These are phyloP conservation scores for Isoetes taiwanensis DNA, from an alignment of 75 land plant genomes.

Conservation along the genomic window DNA sequence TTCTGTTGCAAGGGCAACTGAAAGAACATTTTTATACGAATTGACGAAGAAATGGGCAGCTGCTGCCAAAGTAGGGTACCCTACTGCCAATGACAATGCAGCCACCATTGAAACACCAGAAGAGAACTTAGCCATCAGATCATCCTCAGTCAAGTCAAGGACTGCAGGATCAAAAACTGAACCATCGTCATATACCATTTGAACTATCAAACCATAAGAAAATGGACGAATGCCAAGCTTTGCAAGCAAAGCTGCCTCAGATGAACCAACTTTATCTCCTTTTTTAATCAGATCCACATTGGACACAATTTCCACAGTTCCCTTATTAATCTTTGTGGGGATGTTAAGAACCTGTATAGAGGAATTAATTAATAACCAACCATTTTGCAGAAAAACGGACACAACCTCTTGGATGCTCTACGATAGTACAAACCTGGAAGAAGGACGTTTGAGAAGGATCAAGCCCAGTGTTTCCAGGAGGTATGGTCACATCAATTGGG, in stretches of 20 bases:
- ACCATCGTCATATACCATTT: slow-evolving; percentile 47
- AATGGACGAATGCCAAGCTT: slow-evolving; percentile 67
- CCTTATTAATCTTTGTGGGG: too few relatives aligned
- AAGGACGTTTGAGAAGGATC: too few relatives aligned
- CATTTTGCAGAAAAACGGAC: too few relatives aligned
- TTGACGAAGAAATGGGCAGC: slow-evolving; percentile 64
- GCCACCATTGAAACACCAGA: slow-evolving; percentile 46
- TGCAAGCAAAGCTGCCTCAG: slow-evolving; percentile 59
- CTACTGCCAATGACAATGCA: slow-evolving; percentile 40
- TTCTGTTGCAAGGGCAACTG: slow-evolving; percentile 54
- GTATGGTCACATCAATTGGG: too few relatives aligned
- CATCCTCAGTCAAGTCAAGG: slow-evolving; percentile 60
- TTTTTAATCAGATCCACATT: too few relatives aligned
- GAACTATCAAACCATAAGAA: slow-evolving; percentile 56
- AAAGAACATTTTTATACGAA: slow-evolving; percentile 52
- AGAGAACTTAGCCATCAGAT: slow-evolving; percentile 41
- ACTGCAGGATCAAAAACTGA: slow-evolving; percentile 55
- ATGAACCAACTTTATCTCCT: too few relatives aligned
- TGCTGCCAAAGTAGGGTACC: slow-evolving; percentile 61
- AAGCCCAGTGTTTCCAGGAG: too few relatives aligned
- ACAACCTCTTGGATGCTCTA: too few relatives aligned
- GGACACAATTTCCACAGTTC: too few relatives aligned
- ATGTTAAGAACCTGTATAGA: too few relatives aligned
- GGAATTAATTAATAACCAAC: too few relatives aligned
- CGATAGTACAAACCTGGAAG: too few relatives aligned